Evolutionary conservation across 306 rosid genomes (phyloP).

Genomic region (Clitoria ternatea): DNA sequence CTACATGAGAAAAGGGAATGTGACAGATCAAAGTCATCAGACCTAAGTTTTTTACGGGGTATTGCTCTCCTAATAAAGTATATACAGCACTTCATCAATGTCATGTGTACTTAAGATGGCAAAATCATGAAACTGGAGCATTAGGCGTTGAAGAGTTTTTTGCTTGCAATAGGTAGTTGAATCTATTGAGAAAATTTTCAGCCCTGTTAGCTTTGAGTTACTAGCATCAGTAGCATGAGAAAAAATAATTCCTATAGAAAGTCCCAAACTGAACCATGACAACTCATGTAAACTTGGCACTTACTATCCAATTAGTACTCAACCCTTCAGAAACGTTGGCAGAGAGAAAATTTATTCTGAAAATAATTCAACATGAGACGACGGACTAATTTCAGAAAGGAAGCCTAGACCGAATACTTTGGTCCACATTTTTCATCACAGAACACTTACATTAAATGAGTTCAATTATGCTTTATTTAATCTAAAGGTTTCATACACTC

Average conservation of each 20-base stretch:
- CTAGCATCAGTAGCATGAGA: too few relatives aligned
- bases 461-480: neutral
- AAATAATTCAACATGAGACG: neutral
- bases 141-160: neutral
- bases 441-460: constrained; percentile 1
- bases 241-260: neutral
- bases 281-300: neutral
- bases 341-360: neutral
- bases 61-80: neutral
- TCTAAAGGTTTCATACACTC: neutral
- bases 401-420: constrained; percentile 1
- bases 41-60: neutral
- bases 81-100: neutral
- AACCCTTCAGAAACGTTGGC: neutral
- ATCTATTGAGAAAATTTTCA: neutral
- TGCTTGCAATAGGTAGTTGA: neutral
- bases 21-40: neutral
- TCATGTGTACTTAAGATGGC: neutral
- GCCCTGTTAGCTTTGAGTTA: neutral
- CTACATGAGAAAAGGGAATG: constrained; percentile 30
- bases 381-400: neutral
- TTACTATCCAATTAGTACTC: neutral
- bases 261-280: neutral
- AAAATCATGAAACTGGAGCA: neutral
- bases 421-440: neutral